Percentiles rank a stretch among this genome's conserved stretches.
These are phyloP conservation scores for Anthracocystis panici-leucophaei DNA, from an alignment of 1,284 basidiomycete species.

Conservation along the genomic window DNA sequence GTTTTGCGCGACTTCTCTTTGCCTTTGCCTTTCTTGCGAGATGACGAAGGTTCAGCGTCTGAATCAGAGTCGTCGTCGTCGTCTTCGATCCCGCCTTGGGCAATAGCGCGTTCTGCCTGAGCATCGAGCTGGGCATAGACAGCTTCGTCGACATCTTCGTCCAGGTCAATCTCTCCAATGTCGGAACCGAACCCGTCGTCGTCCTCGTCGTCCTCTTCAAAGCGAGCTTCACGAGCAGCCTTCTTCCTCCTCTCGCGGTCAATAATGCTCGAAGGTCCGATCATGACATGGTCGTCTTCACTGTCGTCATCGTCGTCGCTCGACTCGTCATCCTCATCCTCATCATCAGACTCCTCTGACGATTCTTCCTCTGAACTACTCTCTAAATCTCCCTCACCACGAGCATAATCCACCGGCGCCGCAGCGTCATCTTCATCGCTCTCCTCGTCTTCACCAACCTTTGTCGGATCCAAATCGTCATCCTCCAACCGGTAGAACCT, in stretches of 20 bases:
- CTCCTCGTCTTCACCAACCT: slow-evolving; percentile 39
- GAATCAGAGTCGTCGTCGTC: slow-evolving; percentile 39
- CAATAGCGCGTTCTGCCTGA: slow-evolving; percentile 74
- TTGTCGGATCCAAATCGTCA: slow-evolving; percentile 72
- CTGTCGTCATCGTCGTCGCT: slow-evolving; percentile 75
- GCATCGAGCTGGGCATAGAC: slow-evolving; percentile 79
- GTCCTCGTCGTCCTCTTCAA: slow-evolving; percentile 51
- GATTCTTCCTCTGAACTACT: slow-evolving; percentile 59
- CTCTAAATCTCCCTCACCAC: slow-evolving; percentile 74
- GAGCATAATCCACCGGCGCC: slow-evolving; percentile 81
- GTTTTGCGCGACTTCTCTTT: slow-evolving; percentile 27
- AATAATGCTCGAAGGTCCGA: slow-evolving; percentile 49
- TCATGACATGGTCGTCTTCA: slow-evolving; percentile 58
- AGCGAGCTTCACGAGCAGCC: slow-evolving; percentile 17
- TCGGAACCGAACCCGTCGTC: slow-evolving; percentile 53
- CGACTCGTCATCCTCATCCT: slow-evolving; percentile 71
- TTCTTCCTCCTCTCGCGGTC: slow-evolving; percentile 44
- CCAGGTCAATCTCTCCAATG: slow-evolving; percentile 76
- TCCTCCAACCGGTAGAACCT: slow-evolving; percentile 63
- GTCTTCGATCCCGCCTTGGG: slow-evolving; percentile 50
- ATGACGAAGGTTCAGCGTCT: slow-evolving; percentile 68
- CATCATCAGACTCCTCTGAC: slow-evolving; percentile 35
- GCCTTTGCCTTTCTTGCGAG: slow-evolving; percentile 67
- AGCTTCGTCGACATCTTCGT: slow-evolving; percentile 74
- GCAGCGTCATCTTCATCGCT: slow-evolving; percentile 26